phyloP scores from a whole-genome alignment of 2,329 filamentous ascomycete species.

The Hymenoscyphus albidus region DNA sequence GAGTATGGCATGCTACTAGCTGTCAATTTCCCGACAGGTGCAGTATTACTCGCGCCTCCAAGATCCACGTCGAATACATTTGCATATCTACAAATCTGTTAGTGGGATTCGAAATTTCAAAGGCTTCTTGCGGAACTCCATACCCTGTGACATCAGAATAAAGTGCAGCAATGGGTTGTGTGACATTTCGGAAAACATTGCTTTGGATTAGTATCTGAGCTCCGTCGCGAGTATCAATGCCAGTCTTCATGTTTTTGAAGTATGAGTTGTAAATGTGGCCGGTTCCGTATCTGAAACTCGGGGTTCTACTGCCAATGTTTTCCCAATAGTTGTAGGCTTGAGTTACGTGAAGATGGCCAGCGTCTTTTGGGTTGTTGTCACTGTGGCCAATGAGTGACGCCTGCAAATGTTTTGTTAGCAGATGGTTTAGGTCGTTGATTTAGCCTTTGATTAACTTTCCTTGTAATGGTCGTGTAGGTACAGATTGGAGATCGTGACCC shows the following conservation, averaged over 20 bases:
- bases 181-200: slow-evolving; percentile 43
- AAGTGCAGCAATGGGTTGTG: slow-evolving; percentile 36
- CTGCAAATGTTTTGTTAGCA: neutral
- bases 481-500: slow-evolving; percentile 42
- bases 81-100: slow-evolving; percentile 38
- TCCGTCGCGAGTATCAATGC: slow-evolving; percentile 53
- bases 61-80: slow-evolving; percentile 45
- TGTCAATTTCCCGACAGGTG: slow-evolving; percentile 46
- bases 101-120: slow-evolving; percentile 37
- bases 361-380: slow-evolving; percentile 29
- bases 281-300: slow-evolving; percentile 62
- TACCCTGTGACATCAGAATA: slow-evolving; percentile 22
- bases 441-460: too few relatives aligned
- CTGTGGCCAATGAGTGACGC: slow-evolving; percentile 31
- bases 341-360: slow-evolving; percentile 30
- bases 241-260: slow-evolving; percentile 44
- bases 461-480: slow-evolving; percentile 43
- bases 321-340: slow-evolving; percentile 28
- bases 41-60: slow-evolving; percentile 45
- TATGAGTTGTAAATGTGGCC: slow-evolving; percentile 58
- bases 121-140: slow-evolving; percentile 36
- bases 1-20: slow-evolving; percentile 46
- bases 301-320: slow-evolving; percentile 36
- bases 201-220: slow-evolving; percentile 59
- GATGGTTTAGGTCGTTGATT: too few relatives aligned